Conservation (phyloP, 2,329 filamentous ascomycete genomes). For the Arthrinium phaeospermum region DNA sequence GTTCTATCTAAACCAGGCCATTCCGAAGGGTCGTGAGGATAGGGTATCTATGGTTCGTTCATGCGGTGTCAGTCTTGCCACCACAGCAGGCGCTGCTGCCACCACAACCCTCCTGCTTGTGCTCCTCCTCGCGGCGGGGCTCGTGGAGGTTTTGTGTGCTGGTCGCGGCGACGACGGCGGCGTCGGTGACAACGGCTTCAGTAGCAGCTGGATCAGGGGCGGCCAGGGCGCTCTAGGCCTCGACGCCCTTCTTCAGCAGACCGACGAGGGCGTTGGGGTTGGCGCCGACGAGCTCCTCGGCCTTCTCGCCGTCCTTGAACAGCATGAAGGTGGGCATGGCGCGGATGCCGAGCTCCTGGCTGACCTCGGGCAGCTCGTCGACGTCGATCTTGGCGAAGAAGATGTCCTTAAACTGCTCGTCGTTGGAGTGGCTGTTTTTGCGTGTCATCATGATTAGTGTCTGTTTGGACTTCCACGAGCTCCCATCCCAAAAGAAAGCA, state of each 20-base stretch:
- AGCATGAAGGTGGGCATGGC: conserved; percentile 93
- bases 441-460: not conserved
- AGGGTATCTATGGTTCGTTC: conserved; percentile 12
- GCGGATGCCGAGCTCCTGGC: conserved; percentile 77
- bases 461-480: no score
- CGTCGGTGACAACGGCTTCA: not conserved
- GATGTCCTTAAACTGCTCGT: conserved; percentile 61
- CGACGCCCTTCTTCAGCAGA: conserved; percentile 39
- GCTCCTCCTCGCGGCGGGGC: not conserved
- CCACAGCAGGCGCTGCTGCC: not conserved
- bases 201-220: not conserved
- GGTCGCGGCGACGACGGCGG: not conserved
- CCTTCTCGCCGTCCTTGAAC: conserved; percentile 80
- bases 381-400: conserved; percentile 92
- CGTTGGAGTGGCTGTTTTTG: conserved; percentile 60
- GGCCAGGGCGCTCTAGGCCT: not conserved
- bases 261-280: conserved; percentile 71
- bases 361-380: conserved; percentile 77
- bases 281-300: conserved; percentile 78
- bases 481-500: no score
- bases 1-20: conserved; percentile 6
- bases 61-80: not conserved
- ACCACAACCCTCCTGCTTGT: not conserved
- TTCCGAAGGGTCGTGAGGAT: not conserved
- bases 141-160: not conserved